Evolutionary conservation across 192 early-diverging fungal species (phyloP), one percentile per base, ranked within the genome.

Genomic region (Coemansia asiatica): DNA sequence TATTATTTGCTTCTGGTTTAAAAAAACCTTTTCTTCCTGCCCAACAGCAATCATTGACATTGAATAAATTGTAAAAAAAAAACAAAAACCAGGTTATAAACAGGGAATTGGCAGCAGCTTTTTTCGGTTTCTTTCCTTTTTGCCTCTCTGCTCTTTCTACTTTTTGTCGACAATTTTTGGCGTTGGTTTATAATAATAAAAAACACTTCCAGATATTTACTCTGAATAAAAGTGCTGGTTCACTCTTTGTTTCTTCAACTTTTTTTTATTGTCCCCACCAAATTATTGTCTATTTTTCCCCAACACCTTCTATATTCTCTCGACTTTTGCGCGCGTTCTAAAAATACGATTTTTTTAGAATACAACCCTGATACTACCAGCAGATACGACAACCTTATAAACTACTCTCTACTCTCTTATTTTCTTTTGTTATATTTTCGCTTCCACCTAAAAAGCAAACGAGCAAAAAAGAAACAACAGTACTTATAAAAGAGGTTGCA

Each of bases 281-380:
- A 4, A 13, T 58, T 40, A 51, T n/a, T 62, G 21, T 22, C 19
- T 51, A 6, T 47, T 36, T 38, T 40, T 58, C 51, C 55, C 33
- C 35, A 40, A 15, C 15, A 22, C 27, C 31, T 48, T 46, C 12
- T 8, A 38, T 54, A 23, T 29, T 16, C n/a, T 22, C 35, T 38
- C 49, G 21, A 26, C 49, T 25, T 26, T n/a, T 27, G 25, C 53
- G 27, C 53, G 2, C 26, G 26, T 59, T 12, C 12, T 22, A 35
- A 36, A 60, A 38, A 63, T 60, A 58, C 27, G 2, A n/a, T 31
- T 31, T 58, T 58, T 58, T 28, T 21, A 36, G 56, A 31, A 33
- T 29, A 58, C 3, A 44, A 16, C 40, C 3, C 40, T 44, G 40
- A 16, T 13, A 12, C 15, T 44, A 44, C 40, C 15, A 44, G 15